Base-by-base conservation (phyloP, 1,284 basidiomycete species). In the Boletellus deceptivus region DNA sequence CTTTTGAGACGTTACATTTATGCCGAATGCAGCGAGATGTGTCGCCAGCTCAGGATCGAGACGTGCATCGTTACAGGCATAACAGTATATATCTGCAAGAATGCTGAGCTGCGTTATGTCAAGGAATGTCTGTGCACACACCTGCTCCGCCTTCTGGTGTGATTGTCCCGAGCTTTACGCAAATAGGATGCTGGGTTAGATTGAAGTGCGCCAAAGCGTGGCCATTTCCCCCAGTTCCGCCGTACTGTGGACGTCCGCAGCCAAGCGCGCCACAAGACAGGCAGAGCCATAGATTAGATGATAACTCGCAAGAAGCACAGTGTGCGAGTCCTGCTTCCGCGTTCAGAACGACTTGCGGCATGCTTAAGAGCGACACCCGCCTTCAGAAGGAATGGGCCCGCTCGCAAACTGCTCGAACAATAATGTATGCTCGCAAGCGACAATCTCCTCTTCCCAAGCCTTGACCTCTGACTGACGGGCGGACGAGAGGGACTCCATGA, bases 371-470 rank as follows among this genome's bases (percentile, higher is more conserved):
- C 6, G 3, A 37, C 16, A 24, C 55, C 8, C 33, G 78, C 81
- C 82, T 18, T 78, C 74, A 0, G 80, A 74, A 1, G 74, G 71
- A 29, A 89, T 86, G 14, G 71, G 72, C 3, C 75, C 78, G 0
- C 74, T 75, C 0, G 71, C 59, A 3, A 77, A 69, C 65, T 94
- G 95, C 46, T 89, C 75, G 0, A 99, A 76, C 13, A 82, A 83
- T 9, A 89, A 72, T 0, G 93, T 91, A 63, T 99, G 96, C 63
- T 92, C 85, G 74, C 96, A 99, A 3, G 91, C 71, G 0, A 78
- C 64, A 29, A 98, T 88, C 65, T 98, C 96, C 65, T 98, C 96
- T 70, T 98, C 94, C 96, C 97, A 99, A 2, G 95, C 91, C 70
- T 98, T 90, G 51, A 99, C 91, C 65, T 98, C 94, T 1, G 87